Base-by-base conservation (phyloP, 805 yeast species). In the Priceomyces castillae region DNA sequence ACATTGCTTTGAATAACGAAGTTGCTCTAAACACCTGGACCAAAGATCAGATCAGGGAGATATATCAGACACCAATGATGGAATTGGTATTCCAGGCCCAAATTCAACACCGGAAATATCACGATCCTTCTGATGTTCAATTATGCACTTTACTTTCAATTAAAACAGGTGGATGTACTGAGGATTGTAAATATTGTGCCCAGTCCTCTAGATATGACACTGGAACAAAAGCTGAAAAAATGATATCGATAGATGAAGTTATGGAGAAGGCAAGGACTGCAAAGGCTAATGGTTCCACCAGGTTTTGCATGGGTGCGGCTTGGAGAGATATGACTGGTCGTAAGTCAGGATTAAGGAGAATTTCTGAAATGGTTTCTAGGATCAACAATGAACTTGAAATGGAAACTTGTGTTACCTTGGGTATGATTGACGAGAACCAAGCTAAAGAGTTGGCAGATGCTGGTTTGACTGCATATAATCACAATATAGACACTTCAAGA, bases 251-350 rank as follows among this genome's bases (percentile, higher is more conserved):
- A 9, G 89, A 83, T 4, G 71, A 72, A n/a, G 90, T 86, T 1
- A 61, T 82, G 51, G 70, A 65, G 40, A 82, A 79, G 25, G 94
- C 94, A 1, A 66, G 63, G 42, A 74, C 72, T 40, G 90, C 94
- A 10, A 81, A 82, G 52, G 66, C 53, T 4, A 84, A 84, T 50
- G 92, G 92, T 0, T 76, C 85, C 1, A 86, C 94, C 0, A 70
- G 94, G 50, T 86, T 86, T 57, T 86, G 94, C 58, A 77, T 86
- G 81, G 94, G 94, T 37, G 88, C 92, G 9, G 94, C 94, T 2
- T 86, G 92, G 94, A 74, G 94, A 59, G 92, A 84, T 48, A 86
- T 86, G 94, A 68, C 69, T 39, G 92, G 94, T 14, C 69, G 94
- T 39, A 85, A 83, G 59, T 74, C 80, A 14, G 88, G 84, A 1